A percentile compares a stretch with the other conserved stretches of the same genome.
Conservation (phyloP, 352 stramenopile species). For the Discostella stelligera region DNA sequence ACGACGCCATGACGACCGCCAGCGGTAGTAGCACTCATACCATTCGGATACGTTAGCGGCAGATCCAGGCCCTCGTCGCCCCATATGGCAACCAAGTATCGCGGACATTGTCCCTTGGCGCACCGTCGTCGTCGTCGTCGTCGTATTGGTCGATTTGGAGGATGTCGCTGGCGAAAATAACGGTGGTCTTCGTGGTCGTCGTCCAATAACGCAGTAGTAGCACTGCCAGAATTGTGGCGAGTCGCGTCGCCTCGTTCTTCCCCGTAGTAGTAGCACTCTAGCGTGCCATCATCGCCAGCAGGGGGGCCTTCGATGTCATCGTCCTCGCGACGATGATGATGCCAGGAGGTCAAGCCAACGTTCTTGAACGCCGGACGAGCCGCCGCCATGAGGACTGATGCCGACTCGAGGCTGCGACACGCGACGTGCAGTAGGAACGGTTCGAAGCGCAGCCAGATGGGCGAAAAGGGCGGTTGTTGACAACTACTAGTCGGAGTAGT, state of each 20-base stretch:
- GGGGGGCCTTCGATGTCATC: background rate
- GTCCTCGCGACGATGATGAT: no score
- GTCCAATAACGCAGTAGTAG: background rate
- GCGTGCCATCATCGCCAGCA: background rate
- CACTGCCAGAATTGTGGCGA: background rate
- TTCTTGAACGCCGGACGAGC: slow-evolving; percentile 82
- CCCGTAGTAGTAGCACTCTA: background rate
- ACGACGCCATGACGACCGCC: background rate
- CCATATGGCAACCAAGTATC: slow-evolving; percentile 79
- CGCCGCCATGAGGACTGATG: slow-evolving; percentile 66
- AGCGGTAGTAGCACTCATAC: background rate
- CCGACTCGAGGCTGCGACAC: slow-evolving; percentile 65
- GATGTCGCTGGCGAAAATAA: no score
- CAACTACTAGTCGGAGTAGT: no score
- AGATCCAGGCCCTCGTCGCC: slow-evolving; percentile 83
- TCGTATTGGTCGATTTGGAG: no score
- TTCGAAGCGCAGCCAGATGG: slow-evolving; percentile 79
- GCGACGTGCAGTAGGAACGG: slow-evolving; percentile 84
- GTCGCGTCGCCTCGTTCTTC: background rate
- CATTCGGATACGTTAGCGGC: slow-evolving; percentile 44
- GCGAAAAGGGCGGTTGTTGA: background rate
- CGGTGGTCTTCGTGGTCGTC: background rate
- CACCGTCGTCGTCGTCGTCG: slow-evolving; percentile 27
- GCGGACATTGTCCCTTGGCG: slow-evolving; percentile 33
- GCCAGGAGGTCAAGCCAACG: slow-evolving; percentile 78